Base-by-base conservation (phyloP, 164 flowering plant genomes). In the Piper longum region DNA sequence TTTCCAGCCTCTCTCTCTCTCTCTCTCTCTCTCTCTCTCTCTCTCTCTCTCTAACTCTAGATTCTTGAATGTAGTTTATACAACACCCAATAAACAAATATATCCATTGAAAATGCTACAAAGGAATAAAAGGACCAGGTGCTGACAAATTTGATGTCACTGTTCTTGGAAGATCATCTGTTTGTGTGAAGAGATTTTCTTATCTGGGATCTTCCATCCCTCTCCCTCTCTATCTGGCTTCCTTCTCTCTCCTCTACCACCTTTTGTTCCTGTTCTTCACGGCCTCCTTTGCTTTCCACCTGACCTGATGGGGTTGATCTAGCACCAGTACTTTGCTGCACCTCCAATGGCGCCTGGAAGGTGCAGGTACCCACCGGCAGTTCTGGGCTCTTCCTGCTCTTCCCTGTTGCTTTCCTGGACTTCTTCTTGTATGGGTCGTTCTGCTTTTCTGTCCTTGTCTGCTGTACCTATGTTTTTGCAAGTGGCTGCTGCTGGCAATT, bases 71-170 rank as follows among this genome's bases (percentile, higher is more conserved):
- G 36, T 26, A 26, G 36, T 26, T 26, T 26, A 26, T 2, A 26
- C 36, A 26, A 26, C 36, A 26, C 36, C 36, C 36, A 26, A 26
- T 26, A 26, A 26, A 26, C 36, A 61, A 65, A 56, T 64, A 62
- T 39, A 42, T 41, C 9, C 18, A 43, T 70, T 71, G 79, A 70
- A 81, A 82, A 78, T 76, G 83, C 79, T 26, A 26, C 3, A 48
- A 80, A 84, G 79, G 89, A 88, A 88, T 83, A 82, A 54, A 81
- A 86, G 84, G 96, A 89, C 91, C 89, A 77, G 87, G 89, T 87
- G 96, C 88, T 88, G 98, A 93, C 98, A 93, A 93, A 87, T 89
- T 78, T 83, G 75, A 76, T 83, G 95, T 87, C 93, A 83, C 93
- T 89, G 90, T 85, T 88, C 80, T 81, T 77, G 73, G 91, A 88